Evolutionary conservation across 2,329 filamentous ascomycete genomes (phyloP).

Genomic region (Colletotrichum agaves): DNA sequence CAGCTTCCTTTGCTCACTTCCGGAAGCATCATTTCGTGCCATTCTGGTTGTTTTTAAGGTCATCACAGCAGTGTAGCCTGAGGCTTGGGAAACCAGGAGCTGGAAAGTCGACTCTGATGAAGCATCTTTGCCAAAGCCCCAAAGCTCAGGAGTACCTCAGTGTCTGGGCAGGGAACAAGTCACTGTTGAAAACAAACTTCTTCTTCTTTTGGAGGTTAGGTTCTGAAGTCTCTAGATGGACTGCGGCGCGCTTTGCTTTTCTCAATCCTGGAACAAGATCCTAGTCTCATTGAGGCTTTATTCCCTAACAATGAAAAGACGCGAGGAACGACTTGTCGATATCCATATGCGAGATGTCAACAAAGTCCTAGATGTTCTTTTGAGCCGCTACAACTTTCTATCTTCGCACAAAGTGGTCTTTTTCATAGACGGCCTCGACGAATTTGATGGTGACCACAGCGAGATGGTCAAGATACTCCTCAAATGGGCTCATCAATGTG

Average conservation of each 20-base stretch:
- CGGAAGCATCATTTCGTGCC: no score
- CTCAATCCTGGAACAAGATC: background rate
- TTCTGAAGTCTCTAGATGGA: constrained; percentile 1
- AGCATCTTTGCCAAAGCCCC: constrained; percentile 2
- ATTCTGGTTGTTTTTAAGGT: no score
- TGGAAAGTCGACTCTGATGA: constrained; percentile 26
- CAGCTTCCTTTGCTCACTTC: no score
- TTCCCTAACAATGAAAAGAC: no score
- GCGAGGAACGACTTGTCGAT: background rate
- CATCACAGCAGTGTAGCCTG: no score
- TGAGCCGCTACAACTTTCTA: background rate
- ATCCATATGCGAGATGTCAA: background rate
- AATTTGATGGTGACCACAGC: constrained; percentile 19
- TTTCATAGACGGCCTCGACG: constrained; percentile 22
- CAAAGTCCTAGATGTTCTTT: background rate
- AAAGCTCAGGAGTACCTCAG: background rate
- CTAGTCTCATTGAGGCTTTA: background rate
- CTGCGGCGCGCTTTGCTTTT: background rate
- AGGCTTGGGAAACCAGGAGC: constrained; percentile 9
- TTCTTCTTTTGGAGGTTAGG: constrained; percentile 21
- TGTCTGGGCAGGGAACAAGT: constrained; percentile 8
- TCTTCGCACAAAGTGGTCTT: background rate
- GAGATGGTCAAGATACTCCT: background rate
- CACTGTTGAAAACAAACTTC: constrained; percentile 6
- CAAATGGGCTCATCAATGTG: background rate